Base-by-base conservation (phyloP, 2,329 filamentous ascomycete species). In the Metarhizium brunneum region DNA sequence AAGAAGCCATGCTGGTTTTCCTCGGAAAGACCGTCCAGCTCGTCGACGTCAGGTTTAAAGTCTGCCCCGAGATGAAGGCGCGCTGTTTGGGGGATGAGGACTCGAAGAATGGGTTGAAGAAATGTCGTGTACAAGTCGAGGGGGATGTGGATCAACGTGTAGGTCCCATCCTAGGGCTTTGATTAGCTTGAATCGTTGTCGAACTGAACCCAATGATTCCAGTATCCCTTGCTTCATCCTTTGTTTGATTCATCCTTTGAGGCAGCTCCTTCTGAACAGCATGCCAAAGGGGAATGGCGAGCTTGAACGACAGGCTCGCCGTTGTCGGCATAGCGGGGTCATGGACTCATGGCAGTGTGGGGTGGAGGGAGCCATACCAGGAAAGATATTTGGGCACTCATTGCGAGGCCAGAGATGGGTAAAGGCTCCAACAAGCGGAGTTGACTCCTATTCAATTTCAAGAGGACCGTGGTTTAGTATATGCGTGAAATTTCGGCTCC, bases 71-170 rank as follows among this genome's bases (percentile, higher is more conserved):
- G 74, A 68, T 63, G 62, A 55, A 73, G 61, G 56, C 66, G 68
- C 56, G 78, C 73, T 20, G 73, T 74, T 58, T 83, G 78, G 14
- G 91, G 90, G 55, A 95, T 82, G 49, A 97, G 80, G 43, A 96
- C 80, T 62, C 86, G 85, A n/a, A 96, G 77, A 61, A 97, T 92
- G 2, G 92, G 86, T 66, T 95, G 90, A 16, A 96, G 75, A 63
- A 96, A 90, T 60, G 79, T 81, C 5, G 86, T 77, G 70, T 96
- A 87, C 50, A 94, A 79, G 54, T 85, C 77, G 58, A 95, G 75
- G 1, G 92, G 92, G 57, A 97, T 92, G 70, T 96, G 92, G 65
- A 97, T 90, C 58, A 99, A 79, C 65, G 86, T 90, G 64, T 96
- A 84, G 60, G 85, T 86, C 62, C 90, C 90, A 65, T 95, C 87